These are phyloP conservation scores for Mycena vulgaris DNA, from an alignment of 768 basidiomycete genomes.

Conservation along the genomic window DNA sequence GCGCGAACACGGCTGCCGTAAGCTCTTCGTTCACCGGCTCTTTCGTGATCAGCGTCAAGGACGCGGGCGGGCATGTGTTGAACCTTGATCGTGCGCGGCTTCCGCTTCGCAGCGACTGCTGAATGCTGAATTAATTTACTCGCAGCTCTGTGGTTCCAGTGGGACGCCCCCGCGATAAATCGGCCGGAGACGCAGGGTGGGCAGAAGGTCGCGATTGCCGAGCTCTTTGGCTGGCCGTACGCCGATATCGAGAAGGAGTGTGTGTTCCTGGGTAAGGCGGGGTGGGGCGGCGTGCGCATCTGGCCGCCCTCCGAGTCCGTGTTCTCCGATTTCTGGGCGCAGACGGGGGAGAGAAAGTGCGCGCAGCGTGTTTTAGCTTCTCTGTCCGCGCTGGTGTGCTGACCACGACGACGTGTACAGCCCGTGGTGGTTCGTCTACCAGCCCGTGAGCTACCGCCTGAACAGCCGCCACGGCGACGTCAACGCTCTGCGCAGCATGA, in stretches of 20 bases:
- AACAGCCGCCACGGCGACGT: constrained; percentile 16
- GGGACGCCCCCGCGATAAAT: constrained; percentile 14
- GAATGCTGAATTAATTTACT: background rate
- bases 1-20: constrained; percentile 2
- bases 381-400: background rate
- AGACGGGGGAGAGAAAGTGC: constrained; percentile 15
- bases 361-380: background rate
- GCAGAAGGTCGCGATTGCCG: constrained; percentile 26
- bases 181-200: constrained; percentile 13
- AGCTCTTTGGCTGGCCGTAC: constrained; percentile 24
- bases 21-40: constrained; percentile 11
- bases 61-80: constrained; percentile 5
- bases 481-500: constrained; percentile 20
- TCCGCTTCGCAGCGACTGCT: background rate
- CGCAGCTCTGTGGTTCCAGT: constrained; percentile 22
- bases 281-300: constrained; percentile 29
- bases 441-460: constrained; percentile 16
- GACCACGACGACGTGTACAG: background rate
- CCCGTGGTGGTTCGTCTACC: constrained; percentile 26
- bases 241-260: constrained; percentile 28
- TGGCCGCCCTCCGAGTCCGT: constrained; percentile 26
- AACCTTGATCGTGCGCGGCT: constrained; percentile 10
- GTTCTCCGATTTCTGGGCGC: constrained; percentile 27
- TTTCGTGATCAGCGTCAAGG: background rate
- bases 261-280: constrained; percentile 25